Conservation (phyloP, 352 stramenopile genomes). For the Globisporangium rhizosaccharum region DNA sequence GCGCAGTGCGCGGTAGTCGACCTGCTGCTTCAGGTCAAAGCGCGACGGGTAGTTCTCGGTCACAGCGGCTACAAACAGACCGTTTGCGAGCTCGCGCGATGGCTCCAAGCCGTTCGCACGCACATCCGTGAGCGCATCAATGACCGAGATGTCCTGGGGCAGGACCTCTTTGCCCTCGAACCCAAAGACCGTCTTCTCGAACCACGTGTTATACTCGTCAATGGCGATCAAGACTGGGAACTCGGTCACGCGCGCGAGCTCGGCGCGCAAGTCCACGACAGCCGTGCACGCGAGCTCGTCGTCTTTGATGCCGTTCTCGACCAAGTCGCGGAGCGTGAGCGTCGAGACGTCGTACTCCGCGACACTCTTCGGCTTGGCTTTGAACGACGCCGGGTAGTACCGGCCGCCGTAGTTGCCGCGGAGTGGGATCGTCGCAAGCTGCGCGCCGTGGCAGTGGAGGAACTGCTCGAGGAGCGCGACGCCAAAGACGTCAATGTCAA, state of each 20-base stretch:
- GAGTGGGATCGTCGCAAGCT: constrained; percentile 56
- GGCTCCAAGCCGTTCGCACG: constrained; percentile 49
- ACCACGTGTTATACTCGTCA: constrained; percentile 88
- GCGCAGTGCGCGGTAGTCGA: constrained; percentile 73
- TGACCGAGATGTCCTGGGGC: constrained; percentile 75
- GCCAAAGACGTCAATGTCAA: constrained; percentile 82
- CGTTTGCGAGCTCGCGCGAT: constrained; percentile 68
- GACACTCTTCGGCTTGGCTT: constrained; percentile 66
- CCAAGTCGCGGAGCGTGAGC: constrained; percentile 73
- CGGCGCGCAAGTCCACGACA: constrained; percentile 72
- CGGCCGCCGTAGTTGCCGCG: constrained; percentile 69
- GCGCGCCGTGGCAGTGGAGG: constrained; percentile 64
- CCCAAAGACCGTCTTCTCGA: constrained; percentile 80
- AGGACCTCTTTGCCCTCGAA: constrained; percentile 77
- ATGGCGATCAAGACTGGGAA: constrained; percentile 83
- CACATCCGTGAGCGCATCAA: constrained; percentile 72
- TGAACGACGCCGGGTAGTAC: constrained; percentile 73
- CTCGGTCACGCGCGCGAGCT: constrained; percentile 75
- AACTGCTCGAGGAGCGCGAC: constrained; percentile 79
- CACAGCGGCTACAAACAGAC: constrained; percentile 73
- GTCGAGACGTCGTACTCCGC: constrained; percentile 44
- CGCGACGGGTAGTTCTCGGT: constrained; percentile 83
- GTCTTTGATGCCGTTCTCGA: constrained; percentile 73
- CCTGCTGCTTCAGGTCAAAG: constrained; percentile 75
- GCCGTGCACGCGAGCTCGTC: constrained; percentile 78